These are phyloP conservation scores for Pseudonectria foliicola DNA, from an alignment of 2,329 filamentous ascomycete species.

Conservation along the genomic window DNA sequence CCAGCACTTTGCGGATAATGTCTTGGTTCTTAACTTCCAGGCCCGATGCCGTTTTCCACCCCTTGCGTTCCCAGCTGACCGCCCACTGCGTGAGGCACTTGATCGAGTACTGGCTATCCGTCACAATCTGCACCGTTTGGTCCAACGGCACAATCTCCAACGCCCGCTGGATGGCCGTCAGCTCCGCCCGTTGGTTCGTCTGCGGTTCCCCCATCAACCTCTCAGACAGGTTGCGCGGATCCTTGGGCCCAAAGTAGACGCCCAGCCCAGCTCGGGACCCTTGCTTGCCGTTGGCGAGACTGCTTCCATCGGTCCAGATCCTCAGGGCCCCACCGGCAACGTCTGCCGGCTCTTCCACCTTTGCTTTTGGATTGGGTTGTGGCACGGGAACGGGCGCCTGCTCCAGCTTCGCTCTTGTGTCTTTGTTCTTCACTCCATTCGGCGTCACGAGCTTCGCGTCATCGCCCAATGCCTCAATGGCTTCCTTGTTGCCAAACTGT, in stretches of 20 bases:
- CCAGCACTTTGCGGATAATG: conserved; percentile 65
- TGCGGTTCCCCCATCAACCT: conserved; percentile 65
- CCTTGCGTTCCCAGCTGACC: conserved; percentile 63
- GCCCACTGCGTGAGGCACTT: conserved; percentile 85
- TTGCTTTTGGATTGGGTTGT: conserved; percentile 22
- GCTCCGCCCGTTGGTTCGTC: conserved; percentile 94
- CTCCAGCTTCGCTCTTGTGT: background rate
- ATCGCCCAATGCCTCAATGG: conserved; percentile 33
- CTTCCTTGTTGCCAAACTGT: conserved; percentile 36
- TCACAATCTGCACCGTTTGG: conserved; percentile 67
- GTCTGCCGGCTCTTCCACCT: conserved; percentile 5
- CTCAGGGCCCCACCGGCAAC: conserved; percentile 21
- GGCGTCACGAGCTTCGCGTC: conserved; percentile 15
- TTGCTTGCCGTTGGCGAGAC: conserved; percentile 47
- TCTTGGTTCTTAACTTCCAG: conserved; percentile 82
- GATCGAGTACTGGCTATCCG: conserved; percentile 88
- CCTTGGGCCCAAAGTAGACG: conserved; percentile 53
- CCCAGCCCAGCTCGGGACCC: conserved; percentile 55
- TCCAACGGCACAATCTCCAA: conserved; percentile 65
- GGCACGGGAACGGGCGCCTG: conserved; percentile 6
- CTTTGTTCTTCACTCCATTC: no score
- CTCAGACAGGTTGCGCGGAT: conserved; percentile 64
- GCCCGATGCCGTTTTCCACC: conserved; percentile 67
- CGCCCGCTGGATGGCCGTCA: conserved; percentile 79
- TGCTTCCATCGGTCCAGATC: conserved; percentile 59